Conservation (phyloP, 371 early-diverging fungal genomes). For the Batrachochytrium dendrobatidis region DNA sequence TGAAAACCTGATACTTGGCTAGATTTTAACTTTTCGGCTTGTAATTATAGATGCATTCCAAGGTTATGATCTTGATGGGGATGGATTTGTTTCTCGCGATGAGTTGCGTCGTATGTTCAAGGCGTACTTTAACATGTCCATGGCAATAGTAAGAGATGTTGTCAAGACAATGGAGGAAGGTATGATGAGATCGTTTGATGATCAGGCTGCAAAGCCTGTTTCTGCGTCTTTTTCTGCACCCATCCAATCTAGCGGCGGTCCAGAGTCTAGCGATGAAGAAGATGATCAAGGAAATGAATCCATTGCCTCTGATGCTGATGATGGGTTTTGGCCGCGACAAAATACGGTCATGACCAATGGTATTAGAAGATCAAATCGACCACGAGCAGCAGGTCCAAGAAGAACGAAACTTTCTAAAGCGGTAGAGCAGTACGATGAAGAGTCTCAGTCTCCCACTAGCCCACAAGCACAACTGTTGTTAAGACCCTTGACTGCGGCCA, state of each 20-base stretch:
- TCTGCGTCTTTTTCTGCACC: constrained; percentile 85
- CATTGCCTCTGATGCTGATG: neutral
- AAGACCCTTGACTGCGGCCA: neutral
- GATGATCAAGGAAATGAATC: constrained; percentile 4
- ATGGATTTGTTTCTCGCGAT: constrained; percentile 74
- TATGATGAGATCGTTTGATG: constrained; percentile 83
- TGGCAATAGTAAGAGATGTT: constrained; percentile 82
- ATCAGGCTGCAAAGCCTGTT: constrained; percentile 85
- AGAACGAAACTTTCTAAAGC: neutral
- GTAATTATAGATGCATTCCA: constrained; percentile 67
- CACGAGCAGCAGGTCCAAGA: neutral
- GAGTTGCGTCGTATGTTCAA: constrained; percentile 86
- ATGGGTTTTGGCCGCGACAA: neutral
- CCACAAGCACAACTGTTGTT: neutral
- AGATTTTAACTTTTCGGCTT: constrained; percentile 4
- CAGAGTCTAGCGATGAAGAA: constrained; percentile 6
- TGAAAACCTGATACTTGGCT: neutral
- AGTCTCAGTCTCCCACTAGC: neutral
- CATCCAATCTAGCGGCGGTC: constrained; percentile 42
- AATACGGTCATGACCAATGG: constrained; percentile 7
- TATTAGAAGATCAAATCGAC: constrained; percentile 1
- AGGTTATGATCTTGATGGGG: constrained; percentile 88
- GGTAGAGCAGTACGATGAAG: neutral
- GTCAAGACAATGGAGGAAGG: constrained; percentile 85
- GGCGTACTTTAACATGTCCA: constrained; percentile 80